Conservation (phyloP, 2,329 filamentous ascomycete genomes). For the Xylariaceae sp. region DNA sequence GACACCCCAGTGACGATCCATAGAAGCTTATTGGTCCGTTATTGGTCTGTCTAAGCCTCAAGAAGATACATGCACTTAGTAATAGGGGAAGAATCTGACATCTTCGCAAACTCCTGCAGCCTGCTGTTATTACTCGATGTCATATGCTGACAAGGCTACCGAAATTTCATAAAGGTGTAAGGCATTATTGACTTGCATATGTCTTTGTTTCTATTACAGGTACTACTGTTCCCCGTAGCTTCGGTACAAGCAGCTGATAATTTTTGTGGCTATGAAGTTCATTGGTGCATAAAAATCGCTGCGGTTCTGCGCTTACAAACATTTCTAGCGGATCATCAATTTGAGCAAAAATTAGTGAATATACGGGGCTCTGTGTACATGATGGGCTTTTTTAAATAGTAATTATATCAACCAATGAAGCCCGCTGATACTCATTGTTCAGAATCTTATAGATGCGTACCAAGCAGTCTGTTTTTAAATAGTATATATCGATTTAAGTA, state of each 20-base stretch:
- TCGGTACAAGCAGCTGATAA: no score
- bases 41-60: not conserved
- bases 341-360: not conserved
- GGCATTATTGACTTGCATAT: not conserved
- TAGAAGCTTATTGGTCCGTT: no score
- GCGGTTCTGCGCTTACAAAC: not conserved
- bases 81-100: constrained; percentile 1
- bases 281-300: no score
- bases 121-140: not conserved
- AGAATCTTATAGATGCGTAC: not conserved
- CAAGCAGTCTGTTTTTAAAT: no score
- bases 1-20: no score
- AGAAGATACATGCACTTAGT: constrained; percentile 4
- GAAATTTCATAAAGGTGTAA: not conserved
- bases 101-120: constrained; percentile 15
- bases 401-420: not conserved
- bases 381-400: constrained; percentile 1
- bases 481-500: not conserved
- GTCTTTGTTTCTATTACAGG: not conserved
- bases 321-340: not conserved
- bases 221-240: not conserved
- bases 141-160: constrained; percentile 18
- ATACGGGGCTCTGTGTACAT: no score
- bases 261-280: no score
- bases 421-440: constrained; percentile 7